These are phyloP conservation scores for Microbotryum lychnidis-dioicae DNA, from an alignment of 1,284 basidiomycete species.

Conservation along the genomic window DNA sequence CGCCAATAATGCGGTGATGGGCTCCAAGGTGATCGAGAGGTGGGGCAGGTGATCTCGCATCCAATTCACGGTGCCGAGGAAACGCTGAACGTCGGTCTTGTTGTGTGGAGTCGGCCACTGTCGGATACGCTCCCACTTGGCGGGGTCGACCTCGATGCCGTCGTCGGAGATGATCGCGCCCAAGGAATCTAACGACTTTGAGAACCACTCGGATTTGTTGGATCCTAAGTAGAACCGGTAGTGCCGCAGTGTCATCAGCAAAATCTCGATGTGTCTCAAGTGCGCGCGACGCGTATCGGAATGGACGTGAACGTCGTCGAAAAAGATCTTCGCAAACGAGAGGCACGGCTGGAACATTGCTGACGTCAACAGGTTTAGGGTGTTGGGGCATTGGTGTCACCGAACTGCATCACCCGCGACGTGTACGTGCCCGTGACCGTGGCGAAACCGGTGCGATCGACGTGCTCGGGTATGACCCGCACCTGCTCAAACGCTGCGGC, in stretches of 20 bases:
- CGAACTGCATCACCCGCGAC: constrained; percentile 39
- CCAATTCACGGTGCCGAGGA: constrained; percentile 45
- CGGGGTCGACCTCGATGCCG: constrained; percentile 36
- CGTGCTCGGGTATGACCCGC: constrained; percentile 26
- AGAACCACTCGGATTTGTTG: constrained; percentile 34
- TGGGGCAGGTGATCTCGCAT: constrained; percentile 43
- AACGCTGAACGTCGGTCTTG: constrained; percentile 43
- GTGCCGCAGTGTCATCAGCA: constrained; percentile 33
- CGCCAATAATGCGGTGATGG: constrained; percentile 34
- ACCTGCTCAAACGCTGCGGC: constrained; percentile 38
- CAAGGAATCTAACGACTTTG: constrained; percentile 33
- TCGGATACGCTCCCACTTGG: constrained; percentile 34
- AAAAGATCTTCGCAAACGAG: constrained; percentile 37
- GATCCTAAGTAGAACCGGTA: constrained; percentile 32
- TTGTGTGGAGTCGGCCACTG: constrained; percentile 36
- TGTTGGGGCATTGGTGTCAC: constrained; percentile 40
- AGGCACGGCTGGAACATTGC: constrained; percentile 38
- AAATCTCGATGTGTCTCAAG: constrained; percentile 33
- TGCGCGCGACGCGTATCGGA: constrained; percentile 38
- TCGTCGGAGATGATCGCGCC: constrained; percentile 38
- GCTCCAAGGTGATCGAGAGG: constrained; percentile 33
- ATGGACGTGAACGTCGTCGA: constrained; percentile 43
- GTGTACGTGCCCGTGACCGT: constrained; percentile 35
- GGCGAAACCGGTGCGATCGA: constrained; percentile 35
- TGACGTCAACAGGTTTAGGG: constrained; percentile 40